These are phyloP conservation scores for Magnaporthales sp. DNA, from an alignment of 2,329 filamentous ascomycete species.

Conservation along the genomic window DNA sequence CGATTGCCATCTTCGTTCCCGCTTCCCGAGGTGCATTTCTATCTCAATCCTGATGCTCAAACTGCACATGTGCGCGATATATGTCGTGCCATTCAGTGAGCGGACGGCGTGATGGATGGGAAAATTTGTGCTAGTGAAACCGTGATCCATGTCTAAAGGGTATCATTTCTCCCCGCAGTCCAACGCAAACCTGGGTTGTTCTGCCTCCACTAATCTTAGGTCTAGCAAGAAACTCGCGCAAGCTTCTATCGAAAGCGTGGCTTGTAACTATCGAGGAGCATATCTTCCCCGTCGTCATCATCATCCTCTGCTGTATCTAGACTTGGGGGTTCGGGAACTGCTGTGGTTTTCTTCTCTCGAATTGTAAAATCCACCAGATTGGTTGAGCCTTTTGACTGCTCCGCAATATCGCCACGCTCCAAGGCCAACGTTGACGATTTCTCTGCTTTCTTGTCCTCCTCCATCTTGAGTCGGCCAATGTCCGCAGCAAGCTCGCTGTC, in stretches of 20 bases:
- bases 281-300: constrained; percentile 17
- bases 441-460: constrained; percentile 30
- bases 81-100: not conserved
- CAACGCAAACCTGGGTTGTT: not conserved
- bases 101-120: not conserved
- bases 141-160: not conserved
- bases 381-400: constrained; percentile 14
- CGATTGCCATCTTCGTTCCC: constrained; percentile 65
- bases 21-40: not conserved
- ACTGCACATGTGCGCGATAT: not conserved
- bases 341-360: constrained; percentile 38
- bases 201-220: not conserved
- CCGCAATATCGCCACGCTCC: constrained; percentile 33
- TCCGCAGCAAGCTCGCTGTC: constrained; percentile 22
- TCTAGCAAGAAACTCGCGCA: not conserved
- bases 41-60: not conserved
- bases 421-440: constrained; percentile 37
- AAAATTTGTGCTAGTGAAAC: not conserved
- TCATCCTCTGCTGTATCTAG: constrained; percentile 8
- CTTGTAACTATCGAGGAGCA: constrained; percentile 43
- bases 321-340: constrained; percentile 1
- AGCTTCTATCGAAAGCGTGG: constrained; percentile 11
- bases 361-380: constrained; percentile 39
- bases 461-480: constrained; percentile 32
- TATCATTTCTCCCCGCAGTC: not conserved